Base-by-base conservation (phyloP, 1,139 yeast genomes). In the Hyphopichia burtonii region DNA sequence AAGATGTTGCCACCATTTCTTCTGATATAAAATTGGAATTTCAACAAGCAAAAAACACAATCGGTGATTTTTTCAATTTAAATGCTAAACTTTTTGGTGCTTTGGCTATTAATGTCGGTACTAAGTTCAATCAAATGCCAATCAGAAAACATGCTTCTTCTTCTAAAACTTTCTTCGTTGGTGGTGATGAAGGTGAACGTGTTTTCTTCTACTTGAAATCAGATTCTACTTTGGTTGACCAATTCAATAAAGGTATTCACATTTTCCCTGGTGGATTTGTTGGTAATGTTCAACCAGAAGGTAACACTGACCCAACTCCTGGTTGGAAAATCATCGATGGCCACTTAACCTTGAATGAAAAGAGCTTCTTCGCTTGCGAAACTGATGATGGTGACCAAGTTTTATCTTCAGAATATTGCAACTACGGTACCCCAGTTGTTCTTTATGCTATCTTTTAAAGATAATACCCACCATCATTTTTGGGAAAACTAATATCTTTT, bases 91-190 rank as follows among this genome's bases (percentile, higher is more conserved):
- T 19, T 11, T 53, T 58, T 41, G 42, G 51, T 17, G 46, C 56
- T 25, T 36, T 57, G 31, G 46, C 53, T 15, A 53, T 59, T 33
- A 54, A 59, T 39, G 56, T 63, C 7, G 65, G 62, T n/a, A 31
- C 34, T 12, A 12, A 48, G 17, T 53, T 59, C 49, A 60, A 59
- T 38, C 41, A 55, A 44, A 40, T 46, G 2, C 37, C 53, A 9
- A 55, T 58, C 49, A 55, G 48, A 42, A 56, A 56, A 49, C 62
- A 52, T 22, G 45, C 40, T 10, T 44, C 51, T 3, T 61, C 59
- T 50, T 53, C 55, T 12, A 60, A 59, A 34, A 64, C 59, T 11
- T 59, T 58, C 44, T 47, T 57, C 6, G 63, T 59, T 19, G 65
- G 64, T 5, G 64, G 63, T 4, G 28, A 37, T 19, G 55, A 53